Conservation (phyloP, 148 eudicot species). For the Silene conica region DNA sequence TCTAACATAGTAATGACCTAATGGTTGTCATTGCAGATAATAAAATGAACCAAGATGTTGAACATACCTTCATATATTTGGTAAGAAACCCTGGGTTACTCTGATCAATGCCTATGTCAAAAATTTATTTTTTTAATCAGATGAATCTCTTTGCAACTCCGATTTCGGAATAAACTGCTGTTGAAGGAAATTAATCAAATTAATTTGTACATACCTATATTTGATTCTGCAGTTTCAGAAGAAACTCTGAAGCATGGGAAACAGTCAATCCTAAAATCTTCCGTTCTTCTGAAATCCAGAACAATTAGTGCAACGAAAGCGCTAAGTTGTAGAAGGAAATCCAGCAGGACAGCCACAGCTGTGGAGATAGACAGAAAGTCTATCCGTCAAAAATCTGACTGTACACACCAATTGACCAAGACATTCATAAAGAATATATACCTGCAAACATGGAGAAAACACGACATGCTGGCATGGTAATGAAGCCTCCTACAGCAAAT, state of each 20-base stretch:
- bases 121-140: constrained; percentile 10
- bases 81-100: constrained; percentile 45
- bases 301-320: constrained; percentile 63
- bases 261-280: constrained; percentile 57
- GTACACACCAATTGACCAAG: background rate
- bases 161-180: background rate
- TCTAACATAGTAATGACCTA: background rate
- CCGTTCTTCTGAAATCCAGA: constrained; percentile 51
- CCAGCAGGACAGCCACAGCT: constrained; percentile 64
- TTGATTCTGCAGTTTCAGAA: constrained; percentile 23
- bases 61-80: constrained; percentile 54
- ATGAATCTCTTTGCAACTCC: constrained; percentile 2
- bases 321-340: constrained; percentile 60
- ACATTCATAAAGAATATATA: constrained; percentile 20
- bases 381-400: constrained; percentile 11
- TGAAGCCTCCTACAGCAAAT: constrained; percentile 63
- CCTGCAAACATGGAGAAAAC: constrained; percentile 77
- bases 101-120: constrained; percentile 33
- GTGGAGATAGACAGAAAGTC: constrained; percentile 21
- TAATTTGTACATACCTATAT: constrained; percentile 27
- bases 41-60: background rate
- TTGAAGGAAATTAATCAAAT: background rate
- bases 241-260: constrained; percentile 51
- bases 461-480: constrained; percentile 72
- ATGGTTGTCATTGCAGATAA: background rate